Conservation (phyloP, 1,284 basidiomycete species). For the Thelephora terrestris region DNA sequence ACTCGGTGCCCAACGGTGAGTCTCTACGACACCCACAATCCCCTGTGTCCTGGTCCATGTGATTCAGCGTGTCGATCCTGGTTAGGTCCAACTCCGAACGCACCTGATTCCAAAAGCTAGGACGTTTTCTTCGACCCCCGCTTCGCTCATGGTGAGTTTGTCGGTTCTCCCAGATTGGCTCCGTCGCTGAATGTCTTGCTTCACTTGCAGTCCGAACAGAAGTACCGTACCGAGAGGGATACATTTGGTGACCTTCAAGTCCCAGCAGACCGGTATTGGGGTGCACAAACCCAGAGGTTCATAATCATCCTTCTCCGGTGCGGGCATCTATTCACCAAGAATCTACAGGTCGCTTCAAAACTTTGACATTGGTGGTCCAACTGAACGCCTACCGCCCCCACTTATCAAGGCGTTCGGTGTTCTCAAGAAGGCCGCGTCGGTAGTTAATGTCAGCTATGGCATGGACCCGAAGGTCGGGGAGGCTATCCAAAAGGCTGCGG, state of each 20-base stretch:
- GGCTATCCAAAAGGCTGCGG: conserved; percentile 89
- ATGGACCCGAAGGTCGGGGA: conserved; percentile 83
- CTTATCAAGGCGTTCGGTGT: conserved; percentile 98
- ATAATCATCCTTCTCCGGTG: conserved; percentile 11
- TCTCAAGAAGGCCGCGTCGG: conserved; percentile 94
- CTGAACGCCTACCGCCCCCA: conserved; percentile 88
- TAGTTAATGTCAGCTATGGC: conserved; percentile 88
- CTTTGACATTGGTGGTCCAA: conserved; percentile 95
- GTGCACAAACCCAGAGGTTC: conserved; percentile 94
- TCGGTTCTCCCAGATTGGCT: neutral
- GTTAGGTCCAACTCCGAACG: neutral
- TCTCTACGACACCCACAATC: no score
- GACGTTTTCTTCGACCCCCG: conserved; percentile 28
- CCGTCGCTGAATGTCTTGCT: neutral
- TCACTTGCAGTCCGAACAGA: conserved; percentile 27
- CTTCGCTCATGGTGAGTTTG: conserved; percentile 34
- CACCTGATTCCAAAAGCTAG: conserved; percentile 9
- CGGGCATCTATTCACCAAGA: neutral
- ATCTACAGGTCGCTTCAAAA: conserved; percentile 78
- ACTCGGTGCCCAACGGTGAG: no score
- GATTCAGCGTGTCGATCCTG: neutral
- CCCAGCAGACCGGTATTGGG: conserved; percentile 95
- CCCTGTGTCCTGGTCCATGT: no score
- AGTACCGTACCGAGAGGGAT: conserved; percentile 66
- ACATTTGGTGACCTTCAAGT: conserved; percentile 93